These are phyloP conservation scores for Drechslerella dactyloides DNA, from an alignment of 2,329 filamentous ascomycete species.

Conservation along the genomic window DNA sequence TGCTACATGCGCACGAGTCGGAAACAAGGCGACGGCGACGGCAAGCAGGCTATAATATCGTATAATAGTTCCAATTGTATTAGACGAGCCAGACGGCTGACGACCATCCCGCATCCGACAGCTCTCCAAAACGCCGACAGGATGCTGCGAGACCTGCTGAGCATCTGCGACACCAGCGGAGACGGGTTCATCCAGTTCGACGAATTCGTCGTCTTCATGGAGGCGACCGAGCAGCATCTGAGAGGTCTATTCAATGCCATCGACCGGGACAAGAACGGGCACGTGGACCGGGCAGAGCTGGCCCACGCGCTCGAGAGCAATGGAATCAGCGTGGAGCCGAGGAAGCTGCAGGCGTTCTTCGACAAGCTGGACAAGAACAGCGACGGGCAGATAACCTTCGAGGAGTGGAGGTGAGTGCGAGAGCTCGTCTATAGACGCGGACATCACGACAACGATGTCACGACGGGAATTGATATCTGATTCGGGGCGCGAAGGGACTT, in stretches of 20 bases:
- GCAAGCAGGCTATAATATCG: too few species aligned
- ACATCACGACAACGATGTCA: too few species aligned
- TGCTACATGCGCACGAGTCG: too few species aligned
- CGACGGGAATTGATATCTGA: background rate
- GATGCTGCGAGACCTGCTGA: conserved; percentile 80
- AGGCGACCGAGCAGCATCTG: conserved; percentile 83
- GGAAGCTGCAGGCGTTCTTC: conserved; percentile 84
- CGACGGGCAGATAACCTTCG: conserved; percentile 68
- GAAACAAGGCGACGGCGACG: conserved; percentile 57
- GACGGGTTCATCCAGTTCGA: conserved; percentile 91
- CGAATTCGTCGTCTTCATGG: conserved; percentile 89
- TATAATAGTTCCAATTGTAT: background rate
- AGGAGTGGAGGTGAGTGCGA: conserved; percentile 36
- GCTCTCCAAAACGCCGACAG: conserved; percentile 89
- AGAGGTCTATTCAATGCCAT: conserved; percentile 82
- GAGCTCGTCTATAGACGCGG: background rate
- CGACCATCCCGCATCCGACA: conserved; percentile 57
- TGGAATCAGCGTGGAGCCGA: conserved; percentile 77
- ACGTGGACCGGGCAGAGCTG: conserved; percentile 85
- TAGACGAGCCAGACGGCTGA: background rate
- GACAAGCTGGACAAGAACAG: conserved; percentile 85
- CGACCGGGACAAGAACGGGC: conserved; percentile 82
- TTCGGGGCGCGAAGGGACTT: conserved; percentile 81
- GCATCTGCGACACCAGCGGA: conserved; percentile 80
- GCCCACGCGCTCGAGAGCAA: conserved; percentile 76